Base-by-base conservation (phyloP, 257 asterid genomes). In the Capsicum baccatum region DNA sequence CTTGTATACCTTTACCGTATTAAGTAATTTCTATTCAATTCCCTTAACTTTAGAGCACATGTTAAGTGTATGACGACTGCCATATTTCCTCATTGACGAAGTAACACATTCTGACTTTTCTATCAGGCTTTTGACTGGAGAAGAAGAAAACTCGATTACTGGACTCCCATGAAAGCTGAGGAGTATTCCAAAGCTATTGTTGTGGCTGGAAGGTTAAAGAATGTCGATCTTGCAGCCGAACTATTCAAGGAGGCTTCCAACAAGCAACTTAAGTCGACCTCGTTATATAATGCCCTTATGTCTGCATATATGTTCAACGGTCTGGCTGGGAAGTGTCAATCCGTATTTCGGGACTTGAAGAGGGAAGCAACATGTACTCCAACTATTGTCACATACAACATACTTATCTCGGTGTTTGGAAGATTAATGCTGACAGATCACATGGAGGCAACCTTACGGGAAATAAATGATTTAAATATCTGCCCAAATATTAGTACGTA, bases 121-220 rank as follows among this genome's bases (percentile, higher is more conserved):
- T 64, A 81, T 84, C 90, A 97, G 99, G 94, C 94, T 84, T 83
- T 97, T 42, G 86, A 85, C 70, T 97, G 98, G 99, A 93, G 99
- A 89, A 93, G 98, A 89, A 87, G 88, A 54, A 93, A 89, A 71
- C 21, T 88, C 54, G 93, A 94, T 87, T 82, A 55, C 80, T 82
- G 83, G 7, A 90, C 92, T 83, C 97, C 97, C 37, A 90, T 94
- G 94, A 88, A 91, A 42, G 73, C 37, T 12, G 95, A 88, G 89
- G 99, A 97, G 95, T 94, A 97, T 83, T 79, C 94, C 8, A 92
- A 85, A 90, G 99, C 95, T 50, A 91, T 97, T 54, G 1, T 39
- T 35, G 26, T 91, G 79, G 97, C 97, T 74, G 92, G 98, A 81
- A 91, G 88, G 87, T 64, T 86, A 81, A 88, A 90, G 71, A 80